Evolutionary conservation across 768 basidiomycete species (phyloP), one percentile per base, ranked within the genome.

Genomic region (Leucogyrophana mollusca): DNA sequence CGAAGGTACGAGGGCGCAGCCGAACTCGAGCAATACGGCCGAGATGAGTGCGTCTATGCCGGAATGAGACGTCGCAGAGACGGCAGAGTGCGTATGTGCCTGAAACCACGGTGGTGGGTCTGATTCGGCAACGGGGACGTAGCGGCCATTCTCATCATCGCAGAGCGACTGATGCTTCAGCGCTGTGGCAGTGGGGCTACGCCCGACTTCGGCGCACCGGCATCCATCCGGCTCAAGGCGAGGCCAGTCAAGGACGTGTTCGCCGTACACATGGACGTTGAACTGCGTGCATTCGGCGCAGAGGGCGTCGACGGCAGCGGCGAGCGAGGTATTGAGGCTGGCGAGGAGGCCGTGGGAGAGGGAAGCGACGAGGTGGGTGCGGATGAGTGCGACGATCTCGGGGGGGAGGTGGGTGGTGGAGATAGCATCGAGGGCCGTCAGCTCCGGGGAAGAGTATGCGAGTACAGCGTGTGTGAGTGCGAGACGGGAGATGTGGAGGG

Each of bases 381-480:
- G 78, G 49, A 83, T 73, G 54, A 73, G 53, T 30, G 79, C 67
- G 34, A 81, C 69, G n/a, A 82, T 51, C 50, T 83, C 82, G 17
- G 71, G 53, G 13, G 81, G 81, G 17, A 83, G 60, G 22, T 66
- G 50, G 14, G 57, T 50, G 16, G 65, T 49, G 25, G 52, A 54
- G 54, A 72, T 59, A 4, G 58, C 50, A 53, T 78, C 75, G 46
- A 78, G 51, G 11, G 73, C 65, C 38, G 59, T 64, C 53, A 81
- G 55, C 56, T 77, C 64, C 8, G 71, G 71, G 32, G 80, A 77
- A 18, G 75, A 46, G 46, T 68, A 53, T 14, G 80, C 76, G 50
- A 83, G 76, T 43, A 74, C 60, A 14, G 80, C 73, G 49, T 83
- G 80, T 52, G 74, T 67, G 39, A 83, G 72, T 4, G 68, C 64